phyloP scores from a whole-genome alignment of 108 stramenopile species.

The Mediolabrus comicus region DNA sequence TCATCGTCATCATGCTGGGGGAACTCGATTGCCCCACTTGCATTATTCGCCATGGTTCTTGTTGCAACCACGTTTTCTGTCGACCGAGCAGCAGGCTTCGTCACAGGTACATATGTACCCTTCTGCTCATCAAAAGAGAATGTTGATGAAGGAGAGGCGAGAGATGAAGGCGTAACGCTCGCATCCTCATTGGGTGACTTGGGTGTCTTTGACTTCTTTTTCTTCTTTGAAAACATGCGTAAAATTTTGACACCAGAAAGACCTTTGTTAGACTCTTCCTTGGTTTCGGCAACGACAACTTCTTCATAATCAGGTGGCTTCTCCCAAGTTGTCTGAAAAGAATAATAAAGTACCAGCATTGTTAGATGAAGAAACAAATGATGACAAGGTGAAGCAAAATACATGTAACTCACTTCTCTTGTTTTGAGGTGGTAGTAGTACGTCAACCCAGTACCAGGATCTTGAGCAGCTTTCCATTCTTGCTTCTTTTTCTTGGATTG shows the following conservation, averaged over 20 bases:
- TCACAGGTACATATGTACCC: neutral
- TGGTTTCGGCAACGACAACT: neutral
- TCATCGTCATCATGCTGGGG: neutral
- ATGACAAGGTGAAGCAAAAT: neutral
- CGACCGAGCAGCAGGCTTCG: neutral
- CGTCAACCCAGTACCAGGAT: conserved; percentile 55
- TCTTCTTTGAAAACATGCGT: conserved; percentile 31
- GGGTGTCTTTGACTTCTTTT: conserved; percentile 1
- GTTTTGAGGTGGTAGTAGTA: conserved; percentile 80
- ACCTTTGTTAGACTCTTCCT: conserved; percentile 2
- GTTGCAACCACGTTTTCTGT: neutral
- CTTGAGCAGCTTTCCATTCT: conserved; percentile 64
- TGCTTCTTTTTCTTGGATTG: neutral
- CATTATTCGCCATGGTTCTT: neutral
- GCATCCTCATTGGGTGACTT: neutral
- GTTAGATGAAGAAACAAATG: neutral
- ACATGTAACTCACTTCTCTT: conserved; percentile 54
- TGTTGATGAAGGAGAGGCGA: too few species aligned
- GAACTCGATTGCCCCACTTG: neutral
- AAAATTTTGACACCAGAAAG: neutral
- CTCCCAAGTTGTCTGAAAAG: conserved; percentile 38
- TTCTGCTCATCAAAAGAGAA: neutral
- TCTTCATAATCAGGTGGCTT: conserved; percentile 24
- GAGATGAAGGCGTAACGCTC: neutral
- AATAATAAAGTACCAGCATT: neutral